Base-by-base conservation (phyloP, 2,329 filamentous ascomycete genomes). In the Aspergillus sp. region DNA sequence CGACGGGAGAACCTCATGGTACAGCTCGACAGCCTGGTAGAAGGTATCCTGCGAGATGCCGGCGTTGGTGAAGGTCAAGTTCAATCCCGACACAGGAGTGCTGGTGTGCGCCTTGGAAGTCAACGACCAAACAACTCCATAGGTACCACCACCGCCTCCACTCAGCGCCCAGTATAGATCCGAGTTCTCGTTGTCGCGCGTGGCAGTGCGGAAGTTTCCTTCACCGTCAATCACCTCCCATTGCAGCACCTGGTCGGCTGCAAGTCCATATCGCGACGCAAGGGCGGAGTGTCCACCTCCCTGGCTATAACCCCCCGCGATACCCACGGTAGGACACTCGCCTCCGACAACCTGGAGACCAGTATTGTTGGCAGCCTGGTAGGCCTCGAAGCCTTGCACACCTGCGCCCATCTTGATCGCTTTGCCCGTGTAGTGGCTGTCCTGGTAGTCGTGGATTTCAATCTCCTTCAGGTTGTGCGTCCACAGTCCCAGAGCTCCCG, bases 151-250 rank as follows among this genome's bases (percentile, higher is more conserved):
- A 2, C 81, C 81, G 0, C 81, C 79, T 4, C 81, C 80, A 34
- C 69, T 69, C 1, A 83, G 61, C 1, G 81, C 82, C 80, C 79
- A 85, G 64, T 78, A 83, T 1, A 85, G 63, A 44, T 83, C 79
- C 0, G 64, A 41, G 50, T 83, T 77, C 27, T 48, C 12, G 32
- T 73, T 47, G 0, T 53, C 56, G 0, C 65, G 68, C 4, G 68
- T 74, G 0, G 78, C 78, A 2, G 60, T 72, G 1, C 81, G 48
- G n/a, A 73, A 53, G 11, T 68, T 45, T 2, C 80, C 78, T 11
- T 59, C 56, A 0, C 70, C 74, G 6, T 73, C 77, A n/a, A 85
- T 69, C 1, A 81, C 76, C 46, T 81, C 71, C 42, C 68, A 77
- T 48, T 75, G 69, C 2, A 85, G 66, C 0, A 75, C 71, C 39